Conservation (phyloP, 2,329 filamentous ascomycete genomes). For the Helotiales sp. region DNA sequence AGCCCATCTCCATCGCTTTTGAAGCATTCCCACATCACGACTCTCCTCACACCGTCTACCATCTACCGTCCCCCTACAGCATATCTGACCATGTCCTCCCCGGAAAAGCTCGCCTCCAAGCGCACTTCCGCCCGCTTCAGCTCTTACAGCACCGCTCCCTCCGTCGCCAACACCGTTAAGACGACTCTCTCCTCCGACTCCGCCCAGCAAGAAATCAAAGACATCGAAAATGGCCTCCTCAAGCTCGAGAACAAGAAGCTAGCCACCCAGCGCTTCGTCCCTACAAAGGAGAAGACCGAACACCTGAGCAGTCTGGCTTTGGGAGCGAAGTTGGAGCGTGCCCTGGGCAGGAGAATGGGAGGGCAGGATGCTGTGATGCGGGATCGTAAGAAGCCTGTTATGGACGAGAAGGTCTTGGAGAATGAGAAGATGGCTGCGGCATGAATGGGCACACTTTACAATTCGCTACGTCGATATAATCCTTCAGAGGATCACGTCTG, state of each 20-base stretch:
- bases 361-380: conserved; percentile 73
- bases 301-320: conserved; percentile 72
- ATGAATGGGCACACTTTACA: not conserved
- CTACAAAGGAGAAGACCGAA: conserved; percentile 68
- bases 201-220: conserved; percentile 55
- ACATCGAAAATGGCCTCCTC: conserved; percentile 67
- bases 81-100: conserved; percentile 29
- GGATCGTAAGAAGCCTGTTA: conserved; percentile 29
- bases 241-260: conserved; percentile 74
- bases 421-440: conserved; percentile 24
- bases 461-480: not conserved
- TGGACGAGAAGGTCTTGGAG: conserved; percentile 15
- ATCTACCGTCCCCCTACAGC: conserved; percentile 1
- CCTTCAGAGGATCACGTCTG: not conserved
- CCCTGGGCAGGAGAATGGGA: conserved; percentile 70
- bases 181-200: conserved; percentile 41
- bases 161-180: conserved; percentile 48
- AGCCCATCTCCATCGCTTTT: not conserved
- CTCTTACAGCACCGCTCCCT: conserved; percentile 54
- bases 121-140: conserved; percentile 58
- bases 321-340: conserved; percentile 75
- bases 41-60: conserved; percentile 1
- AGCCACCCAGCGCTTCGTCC: conserved; percentile 68
- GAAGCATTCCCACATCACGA: conserved; percentile 15
- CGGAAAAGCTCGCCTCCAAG: conserved; percentile 48